These are phyloP conservation scores for Solanum chacoense DNA, from an alignment of 305 asterid genomes.

Conservation along the genomic window DNA sequence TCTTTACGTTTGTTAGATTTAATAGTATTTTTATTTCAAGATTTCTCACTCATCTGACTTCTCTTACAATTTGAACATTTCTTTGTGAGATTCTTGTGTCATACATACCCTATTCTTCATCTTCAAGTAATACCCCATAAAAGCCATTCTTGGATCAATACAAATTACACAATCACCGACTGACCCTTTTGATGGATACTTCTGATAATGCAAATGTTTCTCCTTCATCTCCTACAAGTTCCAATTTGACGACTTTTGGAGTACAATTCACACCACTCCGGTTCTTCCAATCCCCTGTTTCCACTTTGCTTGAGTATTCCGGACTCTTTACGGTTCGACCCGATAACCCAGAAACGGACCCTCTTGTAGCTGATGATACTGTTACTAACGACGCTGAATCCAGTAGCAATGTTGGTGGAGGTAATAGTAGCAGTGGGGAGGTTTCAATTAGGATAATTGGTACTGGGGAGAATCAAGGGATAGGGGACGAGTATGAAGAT, in stretches of 20 bases:
- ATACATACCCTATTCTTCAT: conserved; percentile 1
- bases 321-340: conserved; percentile 48
- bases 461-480: conserved; percentile 13
- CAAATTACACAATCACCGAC: background rate
- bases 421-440: conserved; percentile 32
- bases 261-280: conserved; percentile 26
- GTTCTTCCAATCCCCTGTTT: conserved; percentile 56
- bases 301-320: conserved; percentile 60
- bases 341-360: conserved; percentile 35
- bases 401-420: background rate
- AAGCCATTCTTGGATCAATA: background rate
- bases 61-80: background rate
- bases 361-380: conserved; percentile 19
- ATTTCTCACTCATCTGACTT: conserved; percentile 9
- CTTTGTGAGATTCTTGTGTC: background rate
- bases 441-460: conserved; percentile 65
- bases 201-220: background rate
- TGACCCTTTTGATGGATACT: conserved; percentile 6
- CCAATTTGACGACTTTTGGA: background rate
- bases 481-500: conserved; percentile 29
- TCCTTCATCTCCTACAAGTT: conserved; percentile 8
- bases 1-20: background rate
- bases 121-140: conserved; percentile 10
- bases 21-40: background rate
- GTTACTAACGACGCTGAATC: background rate